Evolutionary conservation across 495 filamentous ascomycete species (phyloP).

Genomic region (Rhypophila decipiens): DNA sequence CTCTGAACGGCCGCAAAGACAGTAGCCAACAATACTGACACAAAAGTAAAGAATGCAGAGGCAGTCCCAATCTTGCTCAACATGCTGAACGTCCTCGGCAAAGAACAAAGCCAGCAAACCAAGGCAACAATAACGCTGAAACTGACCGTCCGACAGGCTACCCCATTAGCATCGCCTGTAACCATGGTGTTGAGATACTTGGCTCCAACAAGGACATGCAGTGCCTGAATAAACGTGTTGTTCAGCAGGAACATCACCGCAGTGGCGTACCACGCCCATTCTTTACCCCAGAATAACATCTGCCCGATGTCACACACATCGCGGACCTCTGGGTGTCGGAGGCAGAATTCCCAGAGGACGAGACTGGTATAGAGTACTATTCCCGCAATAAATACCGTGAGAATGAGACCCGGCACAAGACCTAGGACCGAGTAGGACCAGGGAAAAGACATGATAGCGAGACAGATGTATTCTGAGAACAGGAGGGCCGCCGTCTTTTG

Average conservation of each 20-base stretch:
- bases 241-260: conserved; percentile 86
- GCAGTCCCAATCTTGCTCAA: conserved; percentile 68
- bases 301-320: conserved; percentile 91
- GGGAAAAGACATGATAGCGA: conserved; percentile 92
- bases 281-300: conserved; percentile 75
- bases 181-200: conserved; percentile 84
- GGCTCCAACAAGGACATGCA: conserved; percentile 73
- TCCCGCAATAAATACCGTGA: conserved; percentile 68
- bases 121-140: conserved; percentile 64
- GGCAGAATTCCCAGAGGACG: conserved; percentile 77
- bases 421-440: conserved; percentile 84
- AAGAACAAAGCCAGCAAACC: conserved; percentile 66
- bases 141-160: conserved; percentile 60
- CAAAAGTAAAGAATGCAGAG: conserved; percentile 77
- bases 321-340: conserved; percentile 78
- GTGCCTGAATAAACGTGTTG: conserved; percentile 67
- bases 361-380: conserved; percentile 83
- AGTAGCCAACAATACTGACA: conserved; percentile 73
- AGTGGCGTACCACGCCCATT: conserved; percentile 75
- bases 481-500: conserved; percentile 80
- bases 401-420: conserved; percentile 77
- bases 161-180: conserved; percentile 33
- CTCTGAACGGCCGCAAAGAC: conserved; percentile 69
- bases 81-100: conserved; percentile 73
- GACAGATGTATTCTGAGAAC: conserved; percentile 87